Conservation (phyloP, 768 basidiomycete genomes). For the Lactifluus subvellereus region DNA sequence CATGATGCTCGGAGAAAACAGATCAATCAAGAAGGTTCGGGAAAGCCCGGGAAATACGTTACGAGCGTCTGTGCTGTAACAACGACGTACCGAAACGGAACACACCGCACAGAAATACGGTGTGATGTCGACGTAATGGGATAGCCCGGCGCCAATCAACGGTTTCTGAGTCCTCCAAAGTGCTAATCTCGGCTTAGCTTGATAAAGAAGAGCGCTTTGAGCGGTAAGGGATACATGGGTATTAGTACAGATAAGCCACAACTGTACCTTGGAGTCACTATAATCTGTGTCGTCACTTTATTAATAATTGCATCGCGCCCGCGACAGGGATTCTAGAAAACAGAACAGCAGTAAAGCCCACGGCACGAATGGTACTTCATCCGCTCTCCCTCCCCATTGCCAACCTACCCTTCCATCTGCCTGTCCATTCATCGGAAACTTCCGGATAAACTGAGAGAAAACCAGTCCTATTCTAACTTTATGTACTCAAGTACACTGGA, state of each 20-base stretch:
- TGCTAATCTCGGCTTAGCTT: not conserved
- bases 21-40: not conserved
- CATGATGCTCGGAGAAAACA: not conserved
- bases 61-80: not conserved
- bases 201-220: not conserved
- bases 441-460: not conserved
- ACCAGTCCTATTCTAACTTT: not conserved
- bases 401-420: not conserved
- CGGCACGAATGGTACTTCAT: not conserved
- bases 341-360: not conserved
- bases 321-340: constrained; percentile 3
- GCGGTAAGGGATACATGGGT: not conserved
- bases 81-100: not conserved
- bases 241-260: constrained; percentile 6
- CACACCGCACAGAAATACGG: not conserved
- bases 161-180: not conserved
- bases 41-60: not conserved
- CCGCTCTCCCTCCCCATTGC: not conserved
- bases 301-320: not conserved
- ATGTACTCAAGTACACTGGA: constrained; percentile 13
- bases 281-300: not conserved
- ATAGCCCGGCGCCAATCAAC: not conserved
- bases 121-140: constrained; percentile 10
- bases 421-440: not conserved
- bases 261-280: not conserved